Evolutionary conservation across 208 protist species (phyloP).

Genomic region (Crithidia acanthocephali): DNA sequence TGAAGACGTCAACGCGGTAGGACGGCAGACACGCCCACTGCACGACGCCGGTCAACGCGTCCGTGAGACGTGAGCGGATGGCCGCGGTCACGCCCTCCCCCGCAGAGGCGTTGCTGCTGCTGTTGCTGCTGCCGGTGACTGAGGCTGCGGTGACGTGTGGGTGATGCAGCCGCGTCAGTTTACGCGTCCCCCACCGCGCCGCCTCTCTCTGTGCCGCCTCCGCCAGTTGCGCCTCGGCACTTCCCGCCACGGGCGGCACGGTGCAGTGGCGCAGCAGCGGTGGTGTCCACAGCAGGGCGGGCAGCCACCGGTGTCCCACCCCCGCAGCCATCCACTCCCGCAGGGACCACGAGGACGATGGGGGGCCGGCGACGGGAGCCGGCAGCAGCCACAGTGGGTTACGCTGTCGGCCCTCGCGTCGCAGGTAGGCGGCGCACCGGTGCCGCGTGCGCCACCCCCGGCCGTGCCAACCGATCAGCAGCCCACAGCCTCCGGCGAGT

Average conservation of each 20-base stretch:
- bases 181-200: slow-evolving; percentile 21
- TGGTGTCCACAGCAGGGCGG: slow-evolving; percentile 4
- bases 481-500: background rate
- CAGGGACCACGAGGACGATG: background rate
- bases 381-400: slow-evolving; percentile 43
- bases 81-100: background rate
- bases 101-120: too few relatives aligned
- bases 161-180: slow-evolving; percentile 4
- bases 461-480: slow-evolving; percentile 11
- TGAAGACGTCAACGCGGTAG: slow-evolving; percentile 21
- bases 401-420: slow-evolving; percentile 21
- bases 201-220: background rate
- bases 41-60: background rate
- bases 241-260: background rate
- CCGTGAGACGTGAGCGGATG: background rate
- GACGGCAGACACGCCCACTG: slow-evolving; percentile 13
- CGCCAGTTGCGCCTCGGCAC: background rate
- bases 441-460: slow-evolving; percentile 4
- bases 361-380: slow-evolving; percentile 4
- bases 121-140: background rate
- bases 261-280: slow-evolving; percentile 23
- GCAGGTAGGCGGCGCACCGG: background rate
- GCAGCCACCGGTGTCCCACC: slow-evolving; percentile 12
- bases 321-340: slow-evolving; percentile 19
- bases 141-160: background rate